Evolutionary conservation across 2,329 filamentous ascomycete species (phyloP), one percentile per base, ranked within the genome.

Genomic region (Zymoseptoria tritici): DNA sequence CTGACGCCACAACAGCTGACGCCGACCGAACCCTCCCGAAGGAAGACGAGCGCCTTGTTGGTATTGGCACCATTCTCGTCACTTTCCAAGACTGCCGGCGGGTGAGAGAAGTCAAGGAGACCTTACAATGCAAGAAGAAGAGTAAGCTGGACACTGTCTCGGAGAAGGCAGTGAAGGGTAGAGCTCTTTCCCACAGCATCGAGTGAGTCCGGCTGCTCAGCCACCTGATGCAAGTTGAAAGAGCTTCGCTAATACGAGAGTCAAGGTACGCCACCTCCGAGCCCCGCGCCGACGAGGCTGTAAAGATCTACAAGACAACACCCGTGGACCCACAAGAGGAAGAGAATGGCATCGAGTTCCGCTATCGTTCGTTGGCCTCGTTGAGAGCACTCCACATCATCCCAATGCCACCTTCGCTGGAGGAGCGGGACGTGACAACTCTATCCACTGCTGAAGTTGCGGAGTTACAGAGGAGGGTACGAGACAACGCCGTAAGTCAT

Each of bases 81-180:
- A 46, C 36, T 16, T 46, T 16, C 4, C 36, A 46, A n/a, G 36
- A 46, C 36, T 46, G 36, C 13, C 36, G 36, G 13, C 36, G 16
- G 6, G 36, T 46, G 5, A 46, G 13, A 16, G 36, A 46, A 7
- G 36, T 46, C 16, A 46, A 42, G 54, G 21, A 51, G 61, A 19
- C 53, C 55, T 13, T 55, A 60, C 20, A 21, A 53, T 20, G 20
- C 5, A 24, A 29, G 19, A 13, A 49, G 26, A 9, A 42, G 19
- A 42, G 46, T 9, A 9, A 6, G 31, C 8, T 52, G 2, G 22
- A 57, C 46, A 29, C 36, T 16, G 22, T 68, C 11, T 58, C 64
- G 1, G 63, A 68, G 52, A 68, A 66, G 42, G 60, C 57, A 6
- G 13, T 66, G n/a, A 67, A 67, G 26, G 67, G 65, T 0, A 56